Percentiles rank a stretch among this genome's conserved stretches.
phyloP scores from a whole-genome alignment of 1,284 basidiomycete species.

The Sporisorium scitamineum region DNA sequence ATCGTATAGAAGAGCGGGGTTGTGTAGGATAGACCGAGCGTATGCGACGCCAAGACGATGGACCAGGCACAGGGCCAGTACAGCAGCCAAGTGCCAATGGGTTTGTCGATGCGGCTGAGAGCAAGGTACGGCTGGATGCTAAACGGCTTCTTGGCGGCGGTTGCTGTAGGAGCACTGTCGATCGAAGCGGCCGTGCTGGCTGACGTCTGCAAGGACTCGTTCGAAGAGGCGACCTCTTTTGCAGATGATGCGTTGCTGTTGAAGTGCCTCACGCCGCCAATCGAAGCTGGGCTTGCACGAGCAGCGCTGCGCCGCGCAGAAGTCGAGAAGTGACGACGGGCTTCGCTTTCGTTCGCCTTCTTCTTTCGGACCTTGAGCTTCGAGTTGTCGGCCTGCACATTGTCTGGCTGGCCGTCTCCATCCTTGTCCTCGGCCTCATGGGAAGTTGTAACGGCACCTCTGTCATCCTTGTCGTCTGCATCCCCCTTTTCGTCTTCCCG shows the following conservation, averaged over 20 bases:
- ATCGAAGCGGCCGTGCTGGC: neutral
- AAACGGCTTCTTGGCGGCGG: constrained; percentile 22
- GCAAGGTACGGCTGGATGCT: constrained; percentile 79
- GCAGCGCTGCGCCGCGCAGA: constrained; percentile 1
- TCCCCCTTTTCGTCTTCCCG: constrained; percentile 27
- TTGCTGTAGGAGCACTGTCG: neutral
- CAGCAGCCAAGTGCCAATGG: constrained; percentile 89
- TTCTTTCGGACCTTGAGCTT: constrained; percentile 42
- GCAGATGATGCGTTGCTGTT: constrained; percentile 12
- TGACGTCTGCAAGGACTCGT: neutral
- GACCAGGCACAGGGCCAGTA: constrained; percentile 83
- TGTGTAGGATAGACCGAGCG: constrained; percentile 45
- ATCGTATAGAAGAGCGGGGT: constrained; percentile 70
- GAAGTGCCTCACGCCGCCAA: constrained; percentile 4
- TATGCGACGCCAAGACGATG: constrained; percentile 64
- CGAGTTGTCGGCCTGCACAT: constrained; percentile 34
- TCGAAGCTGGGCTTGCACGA: too few species aligned
- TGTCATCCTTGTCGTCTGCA: constrained; percentile 20
- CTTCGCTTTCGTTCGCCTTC: constrained; percentile 22
- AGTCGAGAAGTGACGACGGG: constrained; percentile 28
- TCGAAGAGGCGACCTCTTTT: neutral
- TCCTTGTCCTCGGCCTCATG: constrained; percentile 52
- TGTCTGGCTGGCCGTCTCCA: constrained; percentile 51
- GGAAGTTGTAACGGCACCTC: neutral
- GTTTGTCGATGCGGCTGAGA: constrained; percentile 90